Base-by-base conservation (phyloP, 768 basidiomycete species). In the Pholiota conissans region DNA sequence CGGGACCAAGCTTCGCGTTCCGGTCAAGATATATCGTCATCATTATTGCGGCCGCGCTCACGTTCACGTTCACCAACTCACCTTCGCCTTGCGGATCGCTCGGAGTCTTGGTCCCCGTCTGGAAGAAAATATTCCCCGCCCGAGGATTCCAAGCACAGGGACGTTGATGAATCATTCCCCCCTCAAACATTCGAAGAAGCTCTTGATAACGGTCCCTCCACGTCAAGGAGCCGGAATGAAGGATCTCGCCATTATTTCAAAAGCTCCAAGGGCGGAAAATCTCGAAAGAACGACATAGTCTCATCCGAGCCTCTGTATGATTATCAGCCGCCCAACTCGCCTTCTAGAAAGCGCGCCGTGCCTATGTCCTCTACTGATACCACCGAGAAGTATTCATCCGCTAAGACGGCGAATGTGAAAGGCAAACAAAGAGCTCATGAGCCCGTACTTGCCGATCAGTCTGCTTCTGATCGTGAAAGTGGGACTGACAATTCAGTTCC, bases 101-200 rank as follows among this genome's bases (percentile, higher is more conserved):
- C 71, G 28, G 32, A 61, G 39, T 75, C 76, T 16, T 70, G 72
- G 70, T 74, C 75, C 18, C 71, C 71, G 26, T 76, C 73, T 39
- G 72, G 73, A 16, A 69, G 72, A 50, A 60, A 27, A 40, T 69
- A 72, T 61, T 65, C 70, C 28, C 54, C 59, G 13, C 30, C 26
- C 22, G 52, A 35, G 30, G 53, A 55, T 26, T 28, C 16, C 20
- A 40, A 20, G 13, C 13, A 40, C 32, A 18, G 16, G 30, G 47
- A 49, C 32, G 26, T 34, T 14, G 16, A 32, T 28, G 54, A 47
- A 47, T 45, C 42, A 8, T 47, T 34, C 47, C 42, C n/a, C 22
- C 35, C 32, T 18, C 32, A 32, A 39, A 11, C 22, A 40, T 18
- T 29, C 1, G 27, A 26, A 28, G 52, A 39, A 20, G 22, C 26